Percentiles rank a stretch among this genome's conserved stretches.
phyloP scores from a whole-genome alignment of 331 rosid genomes.

The Malus hybrid region DNA sequence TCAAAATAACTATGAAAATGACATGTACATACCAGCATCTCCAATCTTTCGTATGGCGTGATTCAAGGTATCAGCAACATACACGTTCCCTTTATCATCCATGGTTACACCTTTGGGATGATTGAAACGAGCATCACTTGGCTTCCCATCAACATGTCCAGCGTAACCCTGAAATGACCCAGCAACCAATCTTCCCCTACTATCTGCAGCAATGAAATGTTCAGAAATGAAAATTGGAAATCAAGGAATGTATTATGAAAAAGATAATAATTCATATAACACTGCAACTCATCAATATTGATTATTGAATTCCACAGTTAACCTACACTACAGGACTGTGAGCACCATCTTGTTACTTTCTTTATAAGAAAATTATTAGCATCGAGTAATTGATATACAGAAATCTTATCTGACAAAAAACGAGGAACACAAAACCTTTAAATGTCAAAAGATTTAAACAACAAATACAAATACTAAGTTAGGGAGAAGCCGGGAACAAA shows the following conservation, averaged over 20 bases:
- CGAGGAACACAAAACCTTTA: background rate
- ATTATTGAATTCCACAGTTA: background rate
- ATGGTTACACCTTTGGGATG: conserved; percentile 87
- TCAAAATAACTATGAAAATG: conserved; percentile 4
- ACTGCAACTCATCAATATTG: background rate
- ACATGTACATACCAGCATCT: conserved; percentile 58
- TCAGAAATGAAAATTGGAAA: background rate
- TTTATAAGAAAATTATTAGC: background rate
- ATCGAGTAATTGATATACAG: background rate
- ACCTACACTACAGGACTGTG: background rate
- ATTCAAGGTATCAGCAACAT: conserved; percentile 89
- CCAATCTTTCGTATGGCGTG: conserved; percentile 94
- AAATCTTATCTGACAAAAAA: background rate
- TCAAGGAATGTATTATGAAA: background rate
- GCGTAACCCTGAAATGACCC: conserved; percentile 92
- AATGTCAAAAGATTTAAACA: background rate
- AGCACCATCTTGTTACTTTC: background rate
- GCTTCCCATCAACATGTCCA: conserved; percentile 90
- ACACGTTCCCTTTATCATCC: conserved; percentile 93
- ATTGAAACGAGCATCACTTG: conserved; percentile 88
- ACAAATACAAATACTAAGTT: background rate
- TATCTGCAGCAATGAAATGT: conserved; percentile 51
- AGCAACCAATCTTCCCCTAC: conserved; percentile 93
- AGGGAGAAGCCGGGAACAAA: background rate
- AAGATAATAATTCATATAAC: background rate